Percentiles rank a stretch among this genome's conserved stretches.
Evolutionary conservation across 805 yeast species (phyloP).

Genomic region (Cyberlindnera subsufficiens): DNA sequence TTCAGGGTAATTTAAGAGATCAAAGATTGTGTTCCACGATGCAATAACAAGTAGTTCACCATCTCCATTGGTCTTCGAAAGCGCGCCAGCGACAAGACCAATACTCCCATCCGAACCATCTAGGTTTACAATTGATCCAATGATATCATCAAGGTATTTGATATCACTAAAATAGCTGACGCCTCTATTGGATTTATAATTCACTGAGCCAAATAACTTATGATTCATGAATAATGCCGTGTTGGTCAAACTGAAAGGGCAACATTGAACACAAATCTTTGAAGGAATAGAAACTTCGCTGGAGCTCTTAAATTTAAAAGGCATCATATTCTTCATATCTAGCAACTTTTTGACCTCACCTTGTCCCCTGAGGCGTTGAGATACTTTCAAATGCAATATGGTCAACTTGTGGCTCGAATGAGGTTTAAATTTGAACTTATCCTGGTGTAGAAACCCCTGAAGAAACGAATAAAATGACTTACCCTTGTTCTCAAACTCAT

Average conservation of each 20-base stretch:
- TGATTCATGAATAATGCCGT: conserved; percentile 22
- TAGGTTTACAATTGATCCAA: conserved; percentile 20
- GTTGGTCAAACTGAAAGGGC: conserved; percentile 26
- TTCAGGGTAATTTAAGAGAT: conserved; percentile 6
- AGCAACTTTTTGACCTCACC: conserved; percentile 8
- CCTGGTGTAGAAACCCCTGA: conserved; percentile 4
- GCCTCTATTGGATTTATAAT: conserved; percentile 10
- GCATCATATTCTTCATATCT: conserved; percentile 4
- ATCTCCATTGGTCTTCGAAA: conserved; percentile 23
- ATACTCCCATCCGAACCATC: conserved; percentile 9
- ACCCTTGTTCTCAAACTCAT: not conserved
- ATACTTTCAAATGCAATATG: conserved; percentile 15
- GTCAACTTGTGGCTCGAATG: conserved; percentile 6
- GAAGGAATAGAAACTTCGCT: conserved; percentile 11
- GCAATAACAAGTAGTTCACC: conserved; percentile 20
- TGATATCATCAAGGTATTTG: conserved; percentile 22
- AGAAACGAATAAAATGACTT: conserved; percentile 3
- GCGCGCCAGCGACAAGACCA: conserved; percentile 20
- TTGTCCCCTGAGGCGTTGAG: not conserved
- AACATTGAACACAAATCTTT: conserved; percentile 16
- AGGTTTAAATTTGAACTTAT: conserved; percentile 19
- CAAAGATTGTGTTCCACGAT: conserved; percentile 21
- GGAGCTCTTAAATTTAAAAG: conserved; percentile 8
- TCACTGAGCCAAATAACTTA: conserved; percentile 15
- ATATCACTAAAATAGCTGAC: conserved; percentile 20